A percentile compares a stretch with the other conserved stretches of the same genome.
phyloP scores from a whole-genome alignment of 371 early-diverging fungal species.

The Haplosporangium sp. region DNA sequence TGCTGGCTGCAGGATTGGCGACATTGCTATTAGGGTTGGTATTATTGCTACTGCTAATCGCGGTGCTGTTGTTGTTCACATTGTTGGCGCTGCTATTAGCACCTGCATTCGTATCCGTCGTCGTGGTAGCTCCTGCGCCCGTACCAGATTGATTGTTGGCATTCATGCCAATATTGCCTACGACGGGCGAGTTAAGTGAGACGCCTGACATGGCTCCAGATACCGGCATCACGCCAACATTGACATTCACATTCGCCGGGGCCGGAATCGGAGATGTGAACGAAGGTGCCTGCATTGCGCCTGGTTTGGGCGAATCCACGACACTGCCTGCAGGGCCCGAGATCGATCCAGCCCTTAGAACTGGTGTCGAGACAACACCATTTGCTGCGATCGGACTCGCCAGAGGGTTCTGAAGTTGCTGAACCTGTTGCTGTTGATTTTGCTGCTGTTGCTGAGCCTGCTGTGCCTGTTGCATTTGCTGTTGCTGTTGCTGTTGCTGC shows the following conservation, averaged over 20 bases:
- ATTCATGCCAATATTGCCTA: conserved; percentile 2
- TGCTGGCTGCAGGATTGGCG: background rate
- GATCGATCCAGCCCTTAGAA: conserved; percentile 36
- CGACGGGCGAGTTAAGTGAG: conserved; percentile 29
- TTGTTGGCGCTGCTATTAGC: background rate
- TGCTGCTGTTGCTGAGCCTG: conserved; percentile 19
- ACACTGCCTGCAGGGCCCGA: conserved; percentile 5
- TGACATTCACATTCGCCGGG: conserved; percentile 30
- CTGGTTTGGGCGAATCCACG: conserved; percentile 31
- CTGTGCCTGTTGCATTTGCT: conserved; percentile 16
- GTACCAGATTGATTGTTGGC: conserved; percentile 22
- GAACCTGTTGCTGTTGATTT: conserved; percentile 22
- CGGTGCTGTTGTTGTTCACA: background rate
- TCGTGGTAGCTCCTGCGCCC: background rate
- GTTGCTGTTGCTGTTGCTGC: conserved; percentile 19
- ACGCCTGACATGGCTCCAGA: conserved; percentile 15
- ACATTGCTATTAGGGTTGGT: background rate
- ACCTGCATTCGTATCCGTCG: too few species aligned
- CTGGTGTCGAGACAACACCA: conserved; percentile 31
- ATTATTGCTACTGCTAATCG: background rate
- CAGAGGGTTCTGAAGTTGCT: conserved; percentile 55
- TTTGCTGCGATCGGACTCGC: conserved; percentile 51
- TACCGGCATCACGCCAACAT: conserved; percentile 19
- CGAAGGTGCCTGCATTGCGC: conserved; percentile 26
- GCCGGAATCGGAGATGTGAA: conserved; percentile 41